phyloP scores from a whole-genome alignment of 2,329 filamentous ascomycete genomes.

The Orbilia ellipsospora region DNA sequence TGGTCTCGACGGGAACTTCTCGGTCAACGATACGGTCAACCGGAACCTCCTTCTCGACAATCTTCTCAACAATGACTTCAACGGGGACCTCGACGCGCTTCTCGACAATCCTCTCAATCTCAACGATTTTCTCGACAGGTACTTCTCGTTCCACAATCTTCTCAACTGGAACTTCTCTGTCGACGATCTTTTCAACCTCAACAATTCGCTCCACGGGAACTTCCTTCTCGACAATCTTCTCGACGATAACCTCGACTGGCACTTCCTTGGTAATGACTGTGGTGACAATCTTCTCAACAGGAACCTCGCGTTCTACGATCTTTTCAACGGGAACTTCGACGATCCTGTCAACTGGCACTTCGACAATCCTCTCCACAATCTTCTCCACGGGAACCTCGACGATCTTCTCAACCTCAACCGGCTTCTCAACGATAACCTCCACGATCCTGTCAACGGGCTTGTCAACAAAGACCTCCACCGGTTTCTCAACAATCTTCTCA shows the following conservation, averaged over 20 bases:
- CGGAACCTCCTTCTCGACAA: slow-evolving; percentile 49
- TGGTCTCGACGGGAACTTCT: slow-evolving; percentile 34
- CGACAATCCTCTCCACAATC: slow-evolving; percentile 14
- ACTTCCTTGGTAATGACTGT: slow-evolving; percentile 34
- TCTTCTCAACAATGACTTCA: slow-evolving; percentile 37
- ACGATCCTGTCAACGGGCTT: slow-evolving; percentile 20
- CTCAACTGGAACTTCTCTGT: slow-evolving; percentile 36
- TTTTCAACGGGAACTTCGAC: slow-evolving; percentile 24
- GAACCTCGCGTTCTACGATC: slow-evolving; percentile 45
- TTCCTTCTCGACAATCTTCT: slow-evolving; percentile 18
- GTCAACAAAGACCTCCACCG: slow-evolving; percentile 18
- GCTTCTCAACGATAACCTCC: slow-evolving; percentile 21
- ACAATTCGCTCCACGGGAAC: slow-evolving; percentile 8
- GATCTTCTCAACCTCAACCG: slow-evolving; percentile 27
- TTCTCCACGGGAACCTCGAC: slow-evolving; percentile 27
- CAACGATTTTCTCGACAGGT: slow-evolving; percentile 49
- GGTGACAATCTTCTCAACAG: slow-evolving; percentile 37
- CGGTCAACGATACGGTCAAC: slow-evolving; percentile 35
- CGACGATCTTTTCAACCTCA: slow-evolving; percentile 46
- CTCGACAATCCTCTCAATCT: slow-evolving; percentile 42
- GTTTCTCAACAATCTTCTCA: slow-evolving; percentile 34
- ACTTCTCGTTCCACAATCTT: slow-evolving; percentile 27
- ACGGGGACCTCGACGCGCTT: slow-evolving; percentile 30
- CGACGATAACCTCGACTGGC: slow-evolving; percentile 35
- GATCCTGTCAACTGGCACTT: slow-evolving; percentile 9